A percentile compares a stretch with the other conserved stretches of the same genome.
These are phyloP conservation scores for Kalmusia sp. DNA, from an alignment of 2,329 filamentous ascomycete species.

Conservation along the genomic window DNA sequence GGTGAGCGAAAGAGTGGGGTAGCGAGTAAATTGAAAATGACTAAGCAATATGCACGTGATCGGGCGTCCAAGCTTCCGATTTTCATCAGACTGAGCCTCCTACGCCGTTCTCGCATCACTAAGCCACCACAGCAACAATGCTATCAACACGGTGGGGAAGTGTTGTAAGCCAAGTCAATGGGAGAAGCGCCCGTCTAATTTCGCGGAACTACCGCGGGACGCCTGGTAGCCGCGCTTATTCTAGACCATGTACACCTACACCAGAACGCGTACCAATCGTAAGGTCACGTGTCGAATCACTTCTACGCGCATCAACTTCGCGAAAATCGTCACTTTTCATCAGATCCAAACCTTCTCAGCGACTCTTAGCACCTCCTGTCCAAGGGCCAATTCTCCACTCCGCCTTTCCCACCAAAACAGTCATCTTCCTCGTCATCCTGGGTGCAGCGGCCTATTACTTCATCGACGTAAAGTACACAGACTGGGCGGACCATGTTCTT, in stretches of 20 bases:
- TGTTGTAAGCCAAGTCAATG: not conserved
- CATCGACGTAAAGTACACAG: conserved; percentile 23
- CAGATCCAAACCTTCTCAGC: not conserved
- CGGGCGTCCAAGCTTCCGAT: not conserved
- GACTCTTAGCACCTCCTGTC: not conserved
- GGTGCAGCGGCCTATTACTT: conserved; percentile 32
- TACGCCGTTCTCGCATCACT: not conserved
- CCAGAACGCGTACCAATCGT: conserved; percentile 16
- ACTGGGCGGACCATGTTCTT: conserved; percentile 30
- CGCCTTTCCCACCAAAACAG: conserved; percentile 42
- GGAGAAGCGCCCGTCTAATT: not conserved
- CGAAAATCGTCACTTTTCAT: not conserved
- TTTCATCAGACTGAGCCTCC: not conserved
- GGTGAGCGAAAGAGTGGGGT: too few species aligned
- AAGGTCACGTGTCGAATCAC: conserved; percentile 25
- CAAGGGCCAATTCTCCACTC: conserved; percentile 28
- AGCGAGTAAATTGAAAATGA: too few species aligned
- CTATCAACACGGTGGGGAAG: conserved; percentile 5
- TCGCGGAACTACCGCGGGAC: conserved; percentile 10
- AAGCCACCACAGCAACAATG: not conserved
- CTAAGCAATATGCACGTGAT: not conserved
- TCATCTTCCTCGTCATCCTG: conserved; percentile 30
- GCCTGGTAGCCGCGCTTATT: conserved; percentile 14
- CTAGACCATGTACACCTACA: conserved; percentile 17
- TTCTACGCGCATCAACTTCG: not conserved